Base-by-base conservation (phyloP, 306 rosid genomes). In the Malus domestica region DNA sequence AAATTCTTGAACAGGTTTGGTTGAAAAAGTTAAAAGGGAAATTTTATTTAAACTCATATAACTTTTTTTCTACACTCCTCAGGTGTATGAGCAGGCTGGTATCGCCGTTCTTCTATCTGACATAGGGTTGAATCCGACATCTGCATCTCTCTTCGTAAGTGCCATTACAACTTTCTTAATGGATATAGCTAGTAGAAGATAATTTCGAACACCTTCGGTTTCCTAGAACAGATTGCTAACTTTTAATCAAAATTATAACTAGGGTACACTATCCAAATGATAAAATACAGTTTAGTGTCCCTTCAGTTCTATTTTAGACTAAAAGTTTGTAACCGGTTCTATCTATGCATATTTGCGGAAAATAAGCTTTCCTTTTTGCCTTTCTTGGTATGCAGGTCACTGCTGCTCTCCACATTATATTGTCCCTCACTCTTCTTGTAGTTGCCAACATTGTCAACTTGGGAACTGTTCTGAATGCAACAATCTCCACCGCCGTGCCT, bases 151-250 rank as follows among this genome's bases (percentile, higher is more conserved):
- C 60, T 88, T 89, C 10, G 74, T 88, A n/a, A 91, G 83, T 72
- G 57, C 79, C 67, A 65, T 91, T 6, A 88, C 87, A 22, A 80
- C 97, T 14, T 82, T 91, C 54, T 85, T 88, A 42, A 89, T 91
- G 95, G 95, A 91, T 67, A 75, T 85, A 61, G 38, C 91, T 67
- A 95, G 95, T 76, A 82, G 97, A 75, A 91, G 97, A 95, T 91
- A 87, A 67, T 73, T 27, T 33, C 7, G 12, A 14, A 22, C 38
- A 55, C 51, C 29, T 19, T 52, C 2, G 55, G 19, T 70, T 29
- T 19, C 63, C 19, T 11, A 52, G 10, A 52, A 1, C n/a, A 42
- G 19, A 2, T 46, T 46, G 14, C 54, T 13, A 46, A 46, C 54
- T 46, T 46, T 46, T 4, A 46, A 46, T 46, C 19, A 46, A 46